These are phyloP conservation scores for Pythium volutum DNA, from an alignment of 352 stramenopile genomes.

Conservation along the genomic window DNA sequence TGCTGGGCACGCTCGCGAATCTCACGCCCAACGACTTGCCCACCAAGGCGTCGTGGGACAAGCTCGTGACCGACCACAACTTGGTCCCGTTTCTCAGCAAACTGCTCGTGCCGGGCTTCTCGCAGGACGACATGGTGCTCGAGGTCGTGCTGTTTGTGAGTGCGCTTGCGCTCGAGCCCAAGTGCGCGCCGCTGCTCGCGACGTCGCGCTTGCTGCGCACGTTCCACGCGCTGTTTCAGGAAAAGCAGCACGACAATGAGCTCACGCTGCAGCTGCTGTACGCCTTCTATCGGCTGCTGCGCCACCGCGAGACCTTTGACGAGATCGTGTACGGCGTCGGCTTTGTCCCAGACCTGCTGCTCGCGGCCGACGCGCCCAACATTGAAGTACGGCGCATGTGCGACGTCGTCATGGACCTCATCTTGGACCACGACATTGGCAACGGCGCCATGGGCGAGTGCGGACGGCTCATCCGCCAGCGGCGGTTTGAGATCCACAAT, in stretches of 20 bases:
- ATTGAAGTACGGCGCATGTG: conserved; percentile 86
- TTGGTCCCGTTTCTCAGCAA: conserved; percentile 90
- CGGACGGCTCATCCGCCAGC: conserved; percentile 72
- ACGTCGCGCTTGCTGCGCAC: conserved; percentile 69
- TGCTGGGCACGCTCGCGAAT: conserved; percentile 91
- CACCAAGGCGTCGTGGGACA: conserved; percentile 85
- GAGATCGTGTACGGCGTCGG: conserved; percentile 71
- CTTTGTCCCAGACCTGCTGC: conserved; percentile 74
- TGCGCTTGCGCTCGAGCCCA: conserved; percentile 76
- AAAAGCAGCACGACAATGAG: conserved; percentile 86
- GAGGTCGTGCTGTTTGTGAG: conserved; percentile 89
- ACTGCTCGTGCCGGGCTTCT: conserved; percentile 91
- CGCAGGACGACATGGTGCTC: conserved; percentile 90
- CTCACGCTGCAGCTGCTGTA: conserved; percentile 81
- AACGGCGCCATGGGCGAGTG: conserved; percentile 67
- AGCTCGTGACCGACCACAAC: conserved; percentile 84
- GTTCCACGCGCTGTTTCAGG: conserved; percentile 79
- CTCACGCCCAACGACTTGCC: conserved; percentile 91
- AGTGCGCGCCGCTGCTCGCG: conserved; percentile 73
- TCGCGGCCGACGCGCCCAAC: conserved; percentile 71
- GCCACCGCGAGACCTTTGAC: conserved; percentile 73
- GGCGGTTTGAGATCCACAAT: conserved; percentile 86
- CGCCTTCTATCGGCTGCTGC: conserved; percentile 74
- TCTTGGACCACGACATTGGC: conserved; percentile 76
- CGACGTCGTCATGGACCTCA: conserved; percentile 83